These are phyloP conservation scores for Amaranthus tricolor DNA, from an alignment of 179 eudicot species.

Conservation along the genomic window DNA sequence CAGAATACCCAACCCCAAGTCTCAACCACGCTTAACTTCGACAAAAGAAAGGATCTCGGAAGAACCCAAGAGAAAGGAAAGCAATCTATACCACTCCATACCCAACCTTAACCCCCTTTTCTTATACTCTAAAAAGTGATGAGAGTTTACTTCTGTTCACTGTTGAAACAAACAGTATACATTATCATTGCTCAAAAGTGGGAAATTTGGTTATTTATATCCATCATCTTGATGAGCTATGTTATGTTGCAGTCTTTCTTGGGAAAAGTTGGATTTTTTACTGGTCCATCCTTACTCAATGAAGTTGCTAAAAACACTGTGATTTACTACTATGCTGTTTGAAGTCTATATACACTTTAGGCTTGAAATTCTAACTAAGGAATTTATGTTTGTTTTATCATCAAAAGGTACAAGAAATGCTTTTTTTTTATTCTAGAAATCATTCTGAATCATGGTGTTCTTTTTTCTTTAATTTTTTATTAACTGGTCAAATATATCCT, in stretches of 20 bases:
- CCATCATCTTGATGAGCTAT: not conserved
- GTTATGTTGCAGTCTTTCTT: not conserved
- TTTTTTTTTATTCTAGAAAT: not conserved
- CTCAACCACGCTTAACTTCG: too few relatives aligned
- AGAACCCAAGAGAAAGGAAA: too few relatives aligned
- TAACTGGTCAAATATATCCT: not conserved
- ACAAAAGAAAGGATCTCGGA: too few relatives aligned
- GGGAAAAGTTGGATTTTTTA: not conserved
- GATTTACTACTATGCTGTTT: not conserved
- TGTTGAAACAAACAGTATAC: too few relatives aligned
- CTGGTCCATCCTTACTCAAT: not conserved
- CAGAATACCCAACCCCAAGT: too few relatives aligned
- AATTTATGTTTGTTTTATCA: slow-evolving; percentile 7
- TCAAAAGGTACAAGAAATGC: not conserved
- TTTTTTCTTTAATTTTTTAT: not conserved
- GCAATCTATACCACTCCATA: too few relatives aligned
- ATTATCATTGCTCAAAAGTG: not conserved
- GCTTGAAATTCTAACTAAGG: not conserved
- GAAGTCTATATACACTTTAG: not conserved
- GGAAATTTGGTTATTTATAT: not conserved
- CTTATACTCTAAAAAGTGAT: too few relatives aligned
- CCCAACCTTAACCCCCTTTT: too few relatives aligned
- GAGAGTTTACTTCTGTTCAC: too few relatives aligned
- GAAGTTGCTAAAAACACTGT: not conserved
- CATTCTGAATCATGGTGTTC: not conserved